A percentile compares a stretch with the other conserved stretches of the same genome.
These are phyloP conservation scores for Hylodesmum podocarpum DNA, from an alignment of 306 rosid species.

Conservation along the genomic window DNA sequence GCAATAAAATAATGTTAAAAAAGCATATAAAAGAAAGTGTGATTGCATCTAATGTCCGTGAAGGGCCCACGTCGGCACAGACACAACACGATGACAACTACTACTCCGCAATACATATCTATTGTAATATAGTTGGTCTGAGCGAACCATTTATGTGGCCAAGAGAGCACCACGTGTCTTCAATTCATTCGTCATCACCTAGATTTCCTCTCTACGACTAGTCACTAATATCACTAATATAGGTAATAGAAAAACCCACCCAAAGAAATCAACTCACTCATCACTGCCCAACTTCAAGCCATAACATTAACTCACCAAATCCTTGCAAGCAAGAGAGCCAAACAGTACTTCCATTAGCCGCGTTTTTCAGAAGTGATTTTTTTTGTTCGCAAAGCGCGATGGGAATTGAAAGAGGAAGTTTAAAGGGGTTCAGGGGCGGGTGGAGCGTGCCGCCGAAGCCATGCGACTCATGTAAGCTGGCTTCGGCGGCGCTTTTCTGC, in stretches of 20 bases:
- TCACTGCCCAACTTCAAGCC: neutral
- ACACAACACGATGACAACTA: constrained; percentile 52
- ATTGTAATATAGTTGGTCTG: constrained; percentile 17
- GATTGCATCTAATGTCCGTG: constrained; percentile 33
- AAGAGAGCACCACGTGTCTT: constrained; percentile 48
- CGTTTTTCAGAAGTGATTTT: neutral
- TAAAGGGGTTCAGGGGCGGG: constrained; percentile 40
- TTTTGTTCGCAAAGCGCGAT: constrained; percentile 12
- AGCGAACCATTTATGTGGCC: constrained; percentile 43
- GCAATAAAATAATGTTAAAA: neutral
- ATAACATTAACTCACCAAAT: neutral
- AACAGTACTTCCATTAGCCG: neutral
- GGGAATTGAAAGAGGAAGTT: constrained; percentile 53
- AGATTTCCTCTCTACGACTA: constrained; percentile 55
- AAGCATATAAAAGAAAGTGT: neutral
- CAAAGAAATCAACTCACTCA: constrained; percentile 26
- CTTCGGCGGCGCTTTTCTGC: constrained; percentile 66
- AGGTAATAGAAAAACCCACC: constrained; percentile 42
- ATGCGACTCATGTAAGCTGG: constrained; percentile 75
- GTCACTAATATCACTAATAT: constrained; percentile 33
- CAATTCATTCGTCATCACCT: constrained; percentile 28
- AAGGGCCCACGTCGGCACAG: constrained; percentile 74
- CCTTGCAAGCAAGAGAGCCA: neutral
- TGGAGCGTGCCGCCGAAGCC: constrained; percentile 60
- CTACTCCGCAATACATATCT: constrained; percentile 32